Evolutionary conservation across 2,329 filamentous ascomycete species (phyloP).

Genomic region (Mycosphaerella sp.): DNA sequence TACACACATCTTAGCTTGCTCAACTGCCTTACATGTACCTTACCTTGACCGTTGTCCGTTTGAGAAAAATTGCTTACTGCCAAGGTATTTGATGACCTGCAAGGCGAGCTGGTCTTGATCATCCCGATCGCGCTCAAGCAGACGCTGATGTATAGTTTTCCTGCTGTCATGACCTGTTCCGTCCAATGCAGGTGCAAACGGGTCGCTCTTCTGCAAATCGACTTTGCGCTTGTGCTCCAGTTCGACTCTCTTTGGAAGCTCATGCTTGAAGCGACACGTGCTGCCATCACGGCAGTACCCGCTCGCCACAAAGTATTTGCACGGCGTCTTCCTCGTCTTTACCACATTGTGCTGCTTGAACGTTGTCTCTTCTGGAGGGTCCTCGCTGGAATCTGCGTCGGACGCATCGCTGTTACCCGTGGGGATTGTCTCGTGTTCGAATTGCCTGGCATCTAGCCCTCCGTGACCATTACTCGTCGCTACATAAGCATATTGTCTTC

Average conservation of each 20-base stretch:
- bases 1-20: background rate
- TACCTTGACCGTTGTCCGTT: background rate
- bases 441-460: background rate
- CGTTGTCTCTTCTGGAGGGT: constrained; percentile 36
- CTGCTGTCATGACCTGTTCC: constrained; percentile 10
- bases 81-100: constrained; percentile 44
- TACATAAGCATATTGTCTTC: background rate
- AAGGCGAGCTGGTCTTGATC: constrained; percentile 40
- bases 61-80: constrained; percentile 39
- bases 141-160: constrained; percentile 25
- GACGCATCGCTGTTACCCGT: background rate
- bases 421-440: background rate
- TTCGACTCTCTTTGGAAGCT: constrained; percentile 13
- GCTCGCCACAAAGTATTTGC: constrained; percentile 30
- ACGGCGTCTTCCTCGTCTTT: constrained; percentile 16
- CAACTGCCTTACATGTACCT: background rate
- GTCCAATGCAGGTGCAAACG: constrained; percentile 19
- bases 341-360: constrained; percentile 30
- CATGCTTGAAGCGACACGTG: constrained; percentile 32
- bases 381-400: constrained; percentile 2
- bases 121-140: constrained; percentile 43
- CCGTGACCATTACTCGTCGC: background rate
- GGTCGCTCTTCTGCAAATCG: constrained; percentile 13
- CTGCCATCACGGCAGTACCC: constrained; percentile 33
- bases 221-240: background rate